A percentile compares a stretch with the other conserved stretches of the same genome.
These are phyloP conservation scores for Sporodiniella umbellata DNA, from an alignment of 371 early-diverging fungal species.

Conservation along the genomic window DNA sequence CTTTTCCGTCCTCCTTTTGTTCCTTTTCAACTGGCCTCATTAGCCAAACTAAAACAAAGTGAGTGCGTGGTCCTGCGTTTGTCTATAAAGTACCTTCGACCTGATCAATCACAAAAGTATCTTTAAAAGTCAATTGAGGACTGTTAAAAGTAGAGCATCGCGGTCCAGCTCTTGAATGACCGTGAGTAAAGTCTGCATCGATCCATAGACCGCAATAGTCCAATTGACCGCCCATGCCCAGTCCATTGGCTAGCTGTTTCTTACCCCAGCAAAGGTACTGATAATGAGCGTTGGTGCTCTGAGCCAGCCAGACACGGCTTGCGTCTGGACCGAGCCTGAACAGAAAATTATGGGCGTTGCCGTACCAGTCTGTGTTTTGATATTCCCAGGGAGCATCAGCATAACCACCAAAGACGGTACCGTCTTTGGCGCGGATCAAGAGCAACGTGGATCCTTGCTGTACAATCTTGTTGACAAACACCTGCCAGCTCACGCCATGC, in stretches of 20 bases:
- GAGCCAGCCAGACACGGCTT: constrained; percentile 7
- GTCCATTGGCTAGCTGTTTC: constrained; percentile 83
- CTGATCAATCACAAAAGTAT: constrained; percentile 65
- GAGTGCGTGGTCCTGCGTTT: too few relatives aligned
- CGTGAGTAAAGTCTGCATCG: constrained; percentile 61
- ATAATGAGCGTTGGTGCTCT: constrained; percentile 66
- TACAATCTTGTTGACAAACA: constrained; percentile 48
- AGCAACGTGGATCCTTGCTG: constrained; percentile 48
- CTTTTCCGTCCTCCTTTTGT: constrained; percentile 51
- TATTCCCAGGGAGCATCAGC: constrained; percentile 54
- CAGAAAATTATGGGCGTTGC: constrained; percentile 61
- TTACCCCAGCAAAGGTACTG: constrained; percentile 83
- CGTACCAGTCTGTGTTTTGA: constrained; percentile 70
- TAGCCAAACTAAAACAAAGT: constrained; percentile 58
- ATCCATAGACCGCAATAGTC: constrained; percentile 85
- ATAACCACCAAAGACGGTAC: constrained; percentile 73
- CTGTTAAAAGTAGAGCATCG: constrained; percentile 67
- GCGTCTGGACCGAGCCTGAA: constrained; percentile 37
- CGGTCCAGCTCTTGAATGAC: constrained; percentile 73
- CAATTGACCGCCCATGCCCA: constrained; percentile 83
- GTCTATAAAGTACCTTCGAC: constrained; percentile 82
- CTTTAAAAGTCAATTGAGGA: constrained; percentile 53
- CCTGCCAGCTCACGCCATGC: constrained; percentile 66
- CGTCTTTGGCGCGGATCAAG: constrained; percentile 47
- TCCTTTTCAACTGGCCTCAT: constrained; percentile 60